Conservation (phyloP, 2,329 filamentous ascomycete genomes). For the Xylaria sp. region DNA sequence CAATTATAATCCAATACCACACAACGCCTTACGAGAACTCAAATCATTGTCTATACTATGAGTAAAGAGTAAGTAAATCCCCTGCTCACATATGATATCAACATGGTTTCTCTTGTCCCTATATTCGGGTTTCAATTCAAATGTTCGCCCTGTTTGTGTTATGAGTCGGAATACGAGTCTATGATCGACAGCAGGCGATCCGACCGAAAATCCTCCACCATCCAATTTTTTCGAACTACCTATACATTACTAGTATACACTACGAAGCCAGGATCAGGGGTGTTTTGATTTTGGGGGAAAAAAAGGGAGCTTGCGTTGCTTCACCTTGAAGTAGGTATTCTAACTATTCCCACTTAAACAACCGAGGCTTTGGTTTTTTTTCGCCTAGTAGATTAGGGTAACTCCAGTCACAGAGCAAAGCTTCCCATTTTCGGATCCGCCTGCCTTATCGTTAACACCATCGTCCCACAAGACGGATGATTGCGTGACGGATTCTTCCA, state of each 20-base stretch:
- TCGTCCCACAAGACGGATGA: not conserved
- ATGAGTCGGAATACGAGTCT: not conserved
- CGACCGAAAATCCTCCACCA: not conserved
- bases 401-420: not conserved
- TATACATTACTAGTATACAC: not conserved
- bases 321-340: not conserved
- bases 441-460: not conserved
- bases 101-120: not conserved
- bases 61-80: not conserved
- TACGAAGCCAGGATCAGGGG: slow-evolving; percentile 17
- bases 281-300: not conserved
- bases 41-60: not conserved
- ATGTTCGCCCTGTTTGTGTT: slow-evolving; percentile 21
- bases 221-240: not conserved
- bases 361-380: not conserved
- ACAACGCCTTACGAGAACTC: slow-evolving; percentile 1
- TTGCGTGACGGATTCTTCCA: not conserved
- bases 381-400: not conserved
- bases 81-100: not conserved
- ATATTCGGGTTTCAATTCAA: not conserved
- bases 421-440: too few relatives aligned
- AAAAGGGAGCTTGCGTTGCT: not conserved
- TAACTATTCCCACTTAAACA: not conserved
- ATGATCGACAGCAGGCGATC: slow-evolving; percentile 21
- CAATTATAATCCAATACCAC: not conserved